Conservation (phyloP, 139 green algal genomes). For the Chlorella sp. region DNA sequence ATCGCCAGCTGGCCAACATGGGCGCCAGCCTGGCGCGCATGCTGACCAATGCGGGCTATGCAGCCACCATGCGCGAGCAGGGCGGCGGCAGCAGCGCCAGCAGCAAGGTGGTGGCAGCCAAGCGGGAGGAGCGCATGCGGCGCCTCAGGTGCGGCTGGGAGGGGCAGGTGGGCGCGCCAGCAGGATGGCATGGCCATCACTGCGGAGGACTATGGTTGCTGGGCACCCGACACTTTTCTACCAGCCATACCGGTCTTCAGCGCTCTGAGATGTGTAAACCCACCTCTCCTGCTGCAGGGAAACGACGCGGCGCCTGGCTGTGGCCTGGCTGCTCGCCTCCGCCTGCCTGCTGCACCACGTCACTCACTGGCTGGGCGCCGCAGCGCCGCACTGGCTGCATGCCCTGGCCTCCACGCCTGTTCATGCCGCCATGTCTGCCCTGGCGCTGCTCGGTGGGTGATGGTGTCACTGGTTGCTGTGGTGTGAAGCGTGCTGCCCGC, state of each 20-base stretch:
- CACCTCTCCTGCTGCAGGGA: neutral
- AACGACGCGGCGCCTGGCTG: slow-evolving; percentile 62
- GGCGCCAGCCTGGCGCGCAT: slow-evolving; percentile 34
- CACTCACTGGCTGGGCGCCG: slow-evolving; percentile 61
- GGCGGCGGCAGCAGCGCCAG: slow-evolving; percentile 25
- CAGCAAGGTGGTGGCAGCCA: slow-evolving; percentile 51
- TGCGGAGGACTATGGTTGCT: too few species aligned
- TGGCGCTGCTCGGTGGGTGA: slow-evolving; percentile 79
- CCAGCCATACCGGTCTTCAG: too few species aligned
- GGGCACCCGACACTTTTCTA: too few species aligned
- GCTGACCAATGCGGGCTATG: slow-evolving; percentile 46
- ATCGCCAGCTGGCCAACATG: slow-evolving; percentile 29
- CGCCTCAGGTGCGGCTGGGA: slow-evolving; percentile 59
- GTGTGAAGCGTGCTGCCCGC: too few species aligned
- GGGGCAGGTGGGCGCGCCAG: too few species aligned
- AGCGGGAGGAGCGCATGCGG: slow-evolving; percentile 67
- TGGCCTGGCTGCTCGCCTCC: slow-evolving; percentile 82
- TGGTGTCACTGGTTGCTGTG: neutral
- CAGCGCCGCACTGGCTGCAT: slow-evolving; percentile 68
- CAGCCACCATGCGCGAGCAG: slow-evolving; percentile 28
- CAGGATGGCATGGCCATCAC: too few species aligned
- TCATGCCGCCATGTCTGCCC: slow-evolving; percentile 77
- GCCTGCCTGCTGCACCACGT: slow-evolving; percentile 84
- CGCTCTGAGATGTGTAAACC: too few species aligned
- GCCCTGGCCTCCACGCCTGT: slow-evolving; percentile 74